These are phyloP conservation scores for Lathyrus oleraceus DNA, from an alignment of 306 rosid species.

Conservation along the genomic window DNA sequence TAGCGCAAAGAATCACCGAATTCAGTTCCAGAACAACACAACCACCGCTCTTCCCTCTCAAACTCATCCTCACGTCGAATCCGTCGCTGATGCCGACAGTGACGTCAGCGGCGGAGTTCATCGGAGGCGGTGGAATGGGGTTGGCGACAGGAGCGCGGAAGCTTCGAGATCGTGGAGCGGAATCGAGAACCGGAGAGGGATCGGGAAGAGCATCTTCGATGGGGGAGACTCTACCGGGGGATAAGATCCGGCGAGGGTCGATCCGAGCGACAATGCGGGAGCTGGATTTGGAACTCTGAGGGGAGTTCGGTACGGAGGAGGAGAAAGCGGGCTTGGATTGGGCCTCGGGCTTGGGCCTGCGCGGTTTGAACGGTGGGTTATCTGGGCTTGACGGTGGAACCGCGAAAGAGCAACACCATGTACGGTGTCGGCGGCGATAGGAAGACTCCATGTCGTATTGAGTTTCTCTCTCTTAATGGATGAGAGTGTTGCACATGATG, in stretches of 20 bases:
- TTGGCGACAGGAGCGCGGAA: conserved; percentile 48
- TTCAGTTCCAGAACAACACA: conserved; percentile 74
- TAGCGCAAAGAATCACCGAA: conserved; percentile 67
- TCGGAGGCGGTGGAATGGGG: conserved; percentile 27
- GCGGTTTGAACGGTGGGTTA: conserved; percentile 47
- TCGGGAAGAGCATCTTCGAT: conserved; percentile 44
- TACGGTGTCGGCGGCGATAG: conserved; percentile 55
- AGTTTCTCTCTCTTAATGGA: not conserved
- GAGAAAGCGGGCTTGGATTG: conserved; percentile 48
- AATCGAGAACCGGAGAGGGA: conserved; percentile 34
- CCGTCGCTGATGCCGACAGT: conserved; percentile 26
- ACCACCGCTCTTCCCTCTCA: conserved; percentile 81
- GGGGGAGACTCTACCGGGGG: conserved; percentile 92
- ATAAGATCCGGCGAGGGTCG: conserved; percentile 90
- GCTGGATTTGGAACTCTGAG: conserved; percentile 71
- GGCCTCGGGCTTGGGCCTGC: conserved; percentile 25
- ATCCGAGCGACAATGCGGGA: conserved; percentile 59
- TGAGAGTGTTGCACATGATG: not conserved
- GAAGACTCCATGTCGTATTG: conserved; percentile 45
- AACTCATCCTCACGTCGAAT: conserved; percentile 79
- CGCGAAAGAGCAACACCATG: conserved; percentile 88
- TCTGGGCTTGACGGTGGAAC: conserved; percentile 92
- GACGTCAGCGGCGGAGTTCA: not conserved
- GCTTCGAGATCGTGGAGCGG: conserved; percentile 52
- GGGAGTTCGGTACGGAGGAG: conserved; percentile 67